Evolutionary conservation across 2,329 filamentous ascomycete genomes (phyloP), one percentile per base, ranked within the genome.

Genomic region (Fusarium pseudocircinatum): DNA sequence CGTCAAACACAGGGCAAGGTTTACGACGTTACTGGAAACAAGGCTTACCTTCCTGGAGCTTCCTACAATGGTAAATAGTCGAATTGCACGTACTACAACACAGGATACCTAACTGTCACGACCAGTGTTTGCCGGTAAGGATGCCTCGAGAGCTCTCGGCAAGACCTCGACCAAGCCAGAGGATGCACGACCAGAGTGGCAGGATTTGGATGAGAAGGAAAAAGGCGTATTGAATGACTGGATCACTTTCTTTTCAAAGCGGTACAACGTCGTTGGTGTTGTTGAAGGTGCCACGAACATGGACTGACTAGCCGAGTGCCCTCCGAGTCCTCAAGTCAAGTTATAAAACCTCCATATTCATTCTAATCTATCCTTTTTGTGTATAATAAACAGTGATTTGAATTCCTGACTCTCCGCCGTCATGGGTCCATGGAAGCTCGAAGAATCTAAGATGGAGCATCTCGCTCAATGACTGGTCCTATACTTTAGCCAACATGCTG

Each of bases 161-260:
- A 92, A 91, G 81, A 96, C 94, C 2, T 97, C 95, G 13, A 91
- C 95, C 56, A 97, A 97, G 82, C 83, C 88, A 10, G 94, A 96
- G 78, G 95, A 98, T 75, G 96, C 94, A 73, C 85, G 85, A 37
- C 85, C 96, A 5, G 92, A 98, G 57, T 98, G 94, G 93, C 87
- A 92, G 65, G 93, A 95, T 78, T 86, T 99, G 58, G 86, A 87
- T 20, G 95, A 97, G 28, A 95, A 96, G 83, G 92, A 98, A 82
- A 94, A 96, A 85, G 90, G 89, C 32, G 92, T 93, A 7, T 85
- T 99, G 69, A 89, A 96, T 60, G 96, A 99, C 82, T 99, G 96
- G 96, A 90, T 92, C 72, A 97, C 93, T 4, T 99, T 97, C 84
- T 99, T 99, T 84, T 94, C 93, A 75, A 99, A 98, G 86, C 89